Evolutionary conservation across 345 rosid species (phyloP), one percentile per base, ranked within the genome.

Genomic region (Aquilaria sinensis): DNA sequence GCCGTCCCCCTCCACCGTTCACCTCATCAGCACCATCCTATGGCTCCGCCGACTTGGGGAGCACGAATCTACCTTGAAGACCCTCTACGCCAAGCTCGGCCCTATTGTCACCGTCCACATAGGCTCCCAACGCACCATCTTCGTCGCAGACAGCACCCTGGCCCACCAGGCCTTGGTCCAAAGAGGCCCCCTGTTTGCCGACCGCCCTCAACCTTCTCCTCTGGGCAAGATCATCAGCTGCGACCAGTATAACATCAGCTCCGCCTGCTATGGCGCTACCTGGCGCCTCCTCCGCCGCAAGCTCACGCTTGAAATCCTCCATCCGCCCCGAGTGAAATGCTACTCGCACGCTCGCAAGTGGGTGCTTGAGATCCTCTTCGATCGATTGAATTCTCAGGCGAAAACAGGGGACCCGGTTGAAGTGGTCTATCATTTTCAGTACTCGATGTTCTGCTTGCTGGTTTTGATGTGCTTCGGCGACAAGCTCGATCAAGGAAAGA

Each of bases 221-320:
- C 59, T 64, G 5, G 23, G 60, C 0, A 75, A 32, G 58, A 51
- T 81, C 45, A 51, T 53, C 46, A 60, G 64, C 0, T 32, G 68
- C 63, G 43, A 74, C 57, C 79, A 80, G 60, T 74, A 67, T 9
- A 71, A 72, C 50, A 77, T 80, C 29, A 75, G 62, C 74, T 69
- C 78, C 58, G 66, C 85, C 56, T 52, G 61, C 14, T 75, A 80
- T 51, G 82, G 80, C 10, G 71, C 79, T 51, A 77, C 73, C 41
- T 80, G 85, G 81, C 60, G 81, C 37, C 67, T 62, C 10, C 65
- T 77, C 5, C 79, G 82, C 15, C 80, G 85, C 3, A 80, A 80
- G 23, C 82, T 80, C 60, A 72, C 78, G 1, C 56, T 80, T 0
- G 80, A 77, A 53, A 67, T 80, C 54, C 82, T 80, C 61, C 85